Conservation (phyloP, 768 basidiomycete genomes). For the Mycena haematopus region DNA sequence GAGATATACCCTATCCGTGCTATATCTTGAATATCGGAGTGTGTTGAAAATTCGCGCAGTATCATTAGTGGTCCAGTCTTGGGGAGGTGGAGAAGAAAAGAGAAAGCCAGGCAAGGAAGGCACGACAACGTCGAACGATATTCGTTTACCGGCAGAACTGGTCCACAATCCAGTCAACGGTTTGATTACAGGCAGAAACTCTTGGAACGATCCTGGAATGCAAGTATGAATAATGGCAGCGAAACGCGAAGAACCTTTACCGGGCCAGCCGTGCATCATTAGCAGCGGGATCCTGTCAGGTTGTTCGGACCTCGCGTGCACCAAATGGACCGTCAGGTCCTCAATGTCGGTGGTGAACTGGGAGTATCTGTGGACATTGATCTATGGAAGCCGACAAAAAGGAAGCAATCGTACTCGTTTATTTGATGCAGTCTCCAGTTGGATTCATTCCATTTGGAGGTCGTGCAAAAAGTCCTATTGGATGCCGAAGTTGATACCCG, state of each 20-base stretch:
- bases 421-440: conserved; percentile 13
- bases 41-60: conserved; percentile 36
- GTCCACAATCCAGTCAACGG: conserved; percentile 12
- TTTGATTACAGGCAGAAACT: conserved; percentile 20
- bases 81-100: conserved; percentile 28
- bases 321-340: conserved; percentile 21
- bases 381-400: not conserved
- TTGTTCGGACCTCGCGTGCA: conserved; percentile 14
- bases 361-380: not conserved
- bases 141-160: conserved; percentile 1
- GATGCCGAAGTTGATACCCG: conserved; percentile 9
- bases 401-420: not conserved
- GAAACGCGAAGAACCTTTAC: not conserved
- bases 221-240: not conserved
- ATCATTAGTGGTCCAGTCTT: conserved; percentile 29
- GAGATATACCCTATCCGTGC: conserved; percentile 32
- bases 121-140: conserved; percentile 15
- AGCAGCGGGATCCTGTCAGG: conserved; percentile 20
- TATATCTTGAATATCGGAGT: conserved; percentile 32
- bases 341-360: conserved; percentile 30
- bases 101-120: conserved; percentile 30
- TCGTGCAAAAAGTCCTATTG: conserved; percentile 10
- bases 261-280: conserved; percentile 25
- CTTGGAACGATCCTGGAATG: conserved; percentile 20
- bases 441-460: not conserved